These are phyloP conservation scores for Blastobotrys aristatus DNA, from an alignment of 1,139 yeast species.

Conservation along the genomic window DNA sequence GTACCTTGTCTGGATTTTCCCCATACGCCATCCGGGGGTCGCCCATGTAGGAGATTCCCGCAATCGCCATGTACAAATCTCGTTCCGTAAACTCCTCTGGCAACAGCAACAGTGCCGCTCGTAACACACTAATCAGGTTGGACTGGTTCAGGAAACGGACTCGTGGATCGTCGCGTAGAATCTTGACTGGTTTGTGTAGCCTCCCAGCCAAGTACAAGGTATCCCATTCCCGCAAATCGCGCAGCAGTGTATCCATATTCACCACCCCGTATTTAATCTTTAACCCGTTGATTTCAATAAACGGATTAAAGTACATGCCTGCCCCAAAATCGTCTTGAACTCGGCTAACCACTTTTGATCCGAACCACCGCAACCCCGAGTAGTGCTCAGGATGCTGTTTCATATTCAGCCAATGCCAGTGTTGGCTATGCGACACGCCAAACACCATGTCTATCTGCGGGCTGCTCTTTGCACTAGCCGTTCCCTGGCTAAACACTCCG, in stretches of 20 bases:
- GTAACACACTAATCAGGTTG: conserved; percentile 72
- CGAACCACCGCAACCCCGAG: conserved; percentile 57
- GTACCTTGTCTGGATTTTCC: conserved; percentile 85
- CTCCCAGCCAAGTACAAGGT: conserved; percentile 88
- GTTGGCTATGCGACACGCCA: conserved; percentile 66
- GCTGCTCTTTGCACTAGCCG: conserved; percentile 24
- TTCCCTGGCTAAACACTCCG: conserved; percentile 83
- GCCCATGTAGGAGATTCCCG: conserved; percentile 81
- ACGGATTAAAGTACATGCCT: conserved; percentile 93
- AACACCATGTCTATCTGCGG: conserved; percentile 88
- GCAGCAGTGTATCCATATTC: conserved; percentile 51
- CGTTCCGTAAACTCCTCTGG: conserved; percentile 52
- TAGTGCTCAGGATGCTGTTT: conserved; percentile 68
- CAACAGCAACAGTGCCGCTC: conserved; percentile 62
- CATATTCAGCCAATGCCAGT: conserved; percentile 73
- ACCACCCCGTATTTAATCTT: conserved; percentile 85
- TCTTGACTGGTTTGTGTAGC: conserved; percentile 87
- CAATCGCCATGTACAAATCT: conserved; percentile 68
- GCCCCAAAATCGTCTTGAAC: conserved; percentile 70
- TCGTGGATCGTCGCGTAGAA: conserved; percentile 57
- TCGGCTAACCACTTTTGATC: conserved; percentile 52
- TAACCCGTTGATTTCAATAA: conserved; percentile 57
- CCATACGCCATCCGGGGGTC: conserved; percentile 85
- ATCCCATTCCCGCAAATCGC: conserved; percentile 77
- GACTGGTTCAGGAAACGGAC: conserved; percentile 65